These are phyloP conservation scores for Fusarium incarnatum DNA, from an alignment of 2,329 filamentous ascomycete genomes.

Conservation along the genomic window DNA sequence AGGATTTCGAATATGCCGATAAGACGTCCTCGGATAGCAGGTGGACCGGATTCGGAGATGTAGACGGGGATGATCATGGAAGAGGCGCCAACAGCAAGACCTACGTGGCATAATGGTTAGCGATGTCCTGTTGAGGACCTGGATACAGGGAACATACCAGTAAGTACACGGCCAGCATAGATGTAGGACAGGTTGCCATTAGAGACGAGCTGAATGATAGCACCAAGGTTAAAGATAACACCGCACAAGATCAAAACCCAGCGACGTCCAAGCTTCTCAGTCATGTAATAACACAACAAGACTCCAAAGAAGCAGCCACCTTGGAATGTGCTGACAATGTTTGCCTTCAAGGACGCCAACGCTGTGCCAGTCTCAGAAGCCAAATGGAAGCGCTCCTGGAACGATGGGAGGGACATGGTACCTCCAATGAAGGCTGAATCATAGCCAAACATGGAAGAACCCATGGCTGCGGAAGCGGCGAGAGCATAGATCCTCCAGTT, in stretches of 20 bases:
- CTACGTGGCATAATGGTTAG: background rate
- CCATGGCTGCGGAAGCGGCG: background rate
- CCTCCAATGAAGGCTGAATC: slow-evolving; percentile 27
- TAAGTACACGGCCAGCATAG: slow-evolving; percentile 8
- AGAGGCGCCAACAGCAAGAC: slow-evolving; percentile 4
- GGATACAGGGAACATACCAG: background rate
- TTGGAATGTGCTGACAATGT: slow-evolving; percentile 10
- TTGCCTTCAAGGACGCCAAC: slow-evolving; percentile 1
- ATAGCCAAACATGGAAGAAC: slow-evolving; percentile 32
- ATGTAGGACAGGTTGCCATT: background rate
- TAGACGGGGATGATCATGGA: slow-evolving; percentile 29
- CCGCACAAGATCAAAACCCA: background rate
- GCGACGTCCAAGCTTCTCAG: background rate
- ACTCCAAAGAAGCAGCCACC: slow-evolving; percentile 9
- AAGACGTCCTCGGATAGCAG: slow-evolving; percentile 19
- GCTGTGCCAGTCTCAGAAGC: slow-evolving; percentile 1
- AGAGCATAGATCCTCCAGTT: slow-evolving; percentile 13
- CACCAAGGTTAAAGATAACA: slow-evolving; percentile 2
- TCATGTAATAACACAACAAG: slow-evolving; percentile 1
- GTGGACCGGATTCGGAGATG: slow-evolving; percentile 19
- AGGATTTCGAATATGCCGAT: slow-evolving; percentile 27
- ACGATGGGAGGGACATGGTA: slow-evolving; percentile 4
- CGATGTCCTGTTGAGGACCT: fast-evolving
- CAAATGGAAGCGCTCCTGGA: slow-evolving; percentile 3
- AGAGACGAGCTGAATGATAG: background rate